Base-by-base conservation (phyloP, 768 basidiomycete species). In the Rhodotorula babjevae region DNA sequence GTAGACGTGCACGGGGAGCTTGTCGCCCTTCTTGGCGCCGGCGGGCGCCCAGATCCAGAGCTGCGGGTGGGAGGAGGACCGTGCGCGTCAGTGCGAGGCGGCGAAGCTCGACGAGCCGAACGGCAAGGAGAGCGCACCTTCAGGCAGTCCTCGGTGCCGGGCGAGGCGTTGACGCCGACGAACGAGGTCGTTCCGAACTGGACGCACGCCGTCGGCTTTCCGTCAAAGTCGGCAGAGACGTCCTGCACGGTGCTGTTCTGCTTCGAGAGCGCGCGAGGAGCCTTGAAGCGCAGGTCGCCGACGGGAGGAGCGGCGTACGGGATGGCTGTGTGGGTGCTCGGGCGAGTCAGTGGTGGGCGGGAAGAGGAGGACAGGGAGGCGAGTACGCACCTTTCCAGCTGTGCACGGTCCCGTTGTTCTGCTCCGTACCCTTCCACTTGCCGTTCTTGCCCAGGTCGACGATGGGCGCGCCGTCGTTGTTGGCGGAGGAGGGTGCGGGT, bases 41-140 rank as follows among this genome's bases (percentile, higher is more conserved):
- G 71, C 71, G 1, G 71, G 71, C 21, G 64, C 65, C 71, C 71
- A 72, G n/a, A 72, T 57, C 71, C 71, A 72, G 36, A 72, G 71
- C 65, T 71, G 47, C 18, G 36, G 9, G 3, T 4, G 3, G 36
- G 16, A 8, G 11, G 2, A 18, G 15, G 15, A 15, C 18, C 52
- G 25, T 42, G 50, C 3, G 27, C 33, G 3, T 36, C 36, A 36
- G 36, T 4, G 36, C 36, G 36, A 36, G 36, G 36, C 36, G 36
- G 36, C 36, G 36, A 36, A 9, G 0, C 29, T 19, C 29, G 21
- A 23, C 16, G 25, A 16, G 1, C 23, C 16, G 2, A 2, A 25
- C 16, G 19, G 23, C 18, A 12, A 52, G 15, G 42, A 6, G 33
- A 21, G 19, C 65, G 4, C 31, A 67, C 65, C 66, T 67, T 72